A percentile compares a stretch with the other conserved stretches of the same genome.
phyloP scores from a whole-genome alignment of 73 alveolate genomes.

The Paramecium primaurelia region DNA sequence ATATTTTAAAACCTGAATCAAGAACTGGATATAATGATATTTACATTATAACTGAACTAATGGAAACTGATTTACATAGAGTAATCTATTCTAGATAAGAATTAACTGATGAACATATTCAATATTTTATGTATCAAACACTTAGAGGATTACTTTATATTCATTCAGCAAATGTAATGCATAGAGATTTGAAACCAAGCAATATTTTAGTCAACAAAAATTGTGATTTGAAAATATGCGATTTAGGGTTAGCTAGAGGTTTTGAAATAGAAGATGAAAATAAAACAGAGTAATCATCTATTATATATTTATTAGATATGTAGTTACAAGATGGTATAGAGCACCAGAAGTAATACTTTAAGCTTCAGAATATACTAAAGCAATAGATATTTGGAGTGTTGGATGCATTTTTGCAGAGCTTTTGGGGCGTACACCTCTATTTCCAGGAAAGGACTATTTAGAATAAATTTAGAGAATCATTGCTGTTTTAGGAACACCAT shows the following conservation, averaged over 20 bases:
- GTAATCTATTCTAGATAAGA: constrained; percentile 89
- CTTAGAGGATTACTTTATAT: constrained; percentile 85
- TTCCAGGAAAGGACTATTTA: constrained; percentile 92
- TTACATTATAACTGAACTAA: constrained; percentile 86
- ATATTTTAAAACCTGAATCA: constrained; percentile 86
- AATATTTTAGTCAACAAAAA: constrained; percentile 88
- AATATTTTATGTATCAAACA: constrained; percentile 81
- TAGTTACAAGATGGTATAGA: constrained; percentile 93
- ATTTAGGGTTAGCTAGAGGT: constrained; percentile 86
- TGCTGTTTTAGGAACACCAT: constrained; percentile 90
- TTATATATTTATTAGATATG: constrained; percentile 72
- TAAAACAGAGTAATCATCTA: constrained; percentile 53
- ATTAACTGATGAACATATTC: constrained; percentile 80
- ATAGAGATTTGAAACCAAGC: constrained; percentile 94
- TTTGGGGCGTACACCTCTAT: constrained; percentile 84
- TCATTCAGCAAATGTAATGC: constrained; percentile 94
- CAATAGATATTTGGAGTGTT: constrained; percentile 88
- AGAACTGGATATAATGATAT: constrained; percentile 89
- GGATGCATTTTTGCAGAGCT: constrained; percentile 90
- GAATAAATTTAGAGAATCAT: constrained; percentile 88
- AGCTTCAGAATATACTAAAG: constrained; percentile 80
- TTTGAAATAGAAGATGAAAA: constrained; percentile 65
- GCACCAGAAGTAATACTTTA: constrained; percentile 95
- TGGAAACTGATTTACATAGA: constrained; percentile 94
- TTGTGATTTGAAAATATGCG: constrained; percentile 92